Conservation (phyloP, 495 filamentous ascomycete genomes). For the Lasiosphaeria miniovina region DNA sequence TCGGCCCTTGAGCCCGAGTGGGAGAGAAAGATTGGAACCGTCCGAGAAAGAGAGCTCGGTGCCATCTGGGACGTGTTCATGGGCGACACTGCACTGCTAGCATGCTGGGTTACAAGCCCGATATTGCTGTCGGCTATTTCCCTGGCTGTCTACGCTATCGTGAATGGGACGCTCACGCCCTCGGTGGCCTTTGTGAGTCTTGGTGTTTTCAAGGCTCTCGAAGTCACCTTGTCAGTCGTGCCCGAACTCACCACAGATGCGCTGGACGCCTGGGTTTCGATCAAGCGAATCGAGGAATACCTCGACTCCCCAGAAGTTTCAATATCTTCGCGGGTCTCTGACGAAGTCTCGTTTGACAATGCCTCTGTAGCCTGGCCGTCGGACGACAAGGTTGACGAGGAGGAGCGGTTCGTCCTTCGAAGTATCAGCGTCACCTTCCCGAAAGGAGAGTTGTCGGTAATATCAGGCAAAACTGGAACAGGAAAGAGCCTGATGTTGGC, state of each 20-base stretch:
- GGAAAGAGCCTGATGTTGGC: constrained; percentile 66
- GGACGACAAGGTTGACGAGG: constrained; percentile 48
- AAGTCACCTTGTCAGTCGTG: constrained; percentile 64
- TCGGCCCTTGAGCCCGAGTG: constrained; percentile 77
- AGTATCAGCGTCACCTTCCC: constrained; percentile 66
- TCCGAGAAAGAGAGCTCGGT: constrained; percentile 62
- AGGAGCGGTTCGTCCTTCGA: constrained; percentile 59
- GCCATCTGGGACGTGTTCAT: constrained; percentile 64
- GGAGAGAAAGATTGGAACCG: constrained; percentile 67
- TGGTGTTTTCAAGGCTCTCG: constrained; percentile 68
- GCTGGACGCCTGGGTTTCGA: constrained; percentile 70
- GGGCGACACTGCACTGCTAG: constrained; percentile 56
- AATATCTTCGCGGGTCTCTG: constrained; percentile 51
- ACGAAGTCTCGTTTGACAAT: constrained; percentile 61
- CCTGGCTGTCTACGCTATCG: constrained; percentile 62
- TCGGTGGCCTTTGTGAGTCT: constrained; percentile 82
- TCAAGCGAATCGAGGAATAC: constrained; percentile 70
- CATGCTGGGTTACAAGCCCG: constrained; percentile 71
- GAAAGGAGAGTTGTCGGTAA: constrained; percentile 63
- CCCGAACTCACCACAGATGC: constrained; percentile 70
- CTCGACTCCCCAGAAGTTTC: constrained; percentile 64
- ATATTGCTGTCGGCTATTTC: constrained; percentile 70
- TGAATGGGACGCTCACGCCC: constrained; percentile 60
- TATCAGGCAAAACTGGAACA: constrained; percentile 64
- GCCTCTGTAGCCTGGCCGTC: constrained; percentile 77